Evolutionary conservation across 2,329 filamentous ascomycete species (phyloP), one percentile per base, ranked within the genome.

Genomic region (Lasiodiplodia theobromae): DNA sequence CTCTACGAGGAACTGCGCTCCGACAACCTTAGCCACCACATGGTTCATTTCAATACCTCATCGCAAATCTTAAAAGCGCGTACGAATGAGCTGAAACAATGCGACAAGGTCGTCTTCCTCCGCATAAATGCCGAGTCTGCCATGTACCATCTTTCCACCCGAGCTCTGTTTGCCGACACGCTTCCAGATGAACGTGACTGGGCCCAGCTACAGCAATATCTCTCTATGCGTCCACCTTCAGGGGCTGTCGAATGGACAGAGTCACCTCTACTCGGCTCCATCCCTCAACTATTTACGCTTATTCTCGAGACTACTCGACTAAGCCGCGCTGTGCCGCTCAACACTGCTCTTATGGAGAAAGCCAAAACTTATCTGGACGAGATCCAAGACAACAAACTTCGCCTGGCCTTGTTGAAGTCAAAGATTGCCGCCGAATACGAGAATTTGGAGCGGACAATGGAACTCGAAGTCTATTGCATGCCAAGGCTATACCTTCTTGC

Each of bases 91-190:
- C 5, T 52, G 44, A 25, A 23, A 12, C 11, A 40, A 16, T 14
- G 16, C 4, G 16, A 21, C 44, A n/a, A 54, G 18, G 3, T 7
- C 6, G 31, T 54, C 4, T 56, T 66, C 58, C n/a, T 63, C 28
- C 25, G 49, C 8, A 21, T 66, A 10, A 51, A 66, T 28, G 63
- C 63, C 34, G 63, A 66, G n/a, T 66, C 63, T 3, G 51, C 63
- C 25, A 51, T 66, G 63, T 66, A 66, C 63, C 63, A 66, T 38
- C 49, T 66, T 14, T 53, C 63, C 2, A 66, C 63, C 34, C 51
- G 63, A 12, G 63, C 63, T 34, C 16, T 66, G 4, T 66, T 66
- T n/a, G 25, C 37, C 31, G 34, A 56, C 6, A n/a, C 53, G 4
- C 63, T 53, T 2, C 63, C 63, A 6, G 21, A 16, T 14, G 63